Percentiles rank a stretch among this genome's conserved stretches.
Conservation (phyloP, 176 grass and related monocot species). For the sorghum (Sorghum bicolor) region Sorghum_bicolor_NCBIv3 NC_012870.2:15564501-15565000, state of each 20-base stretch:
- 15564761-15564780: not conserved
- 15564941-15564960: not conserved
- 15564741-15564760: constrained; percentile 6
- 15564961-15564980: not conserved
- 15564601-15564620: not conserved
- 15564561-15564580: constrained; percentile 46
- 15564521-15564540: constrained; percentile 27
- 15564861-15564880: not conserved
- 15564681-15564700: constrained; percentile 23
- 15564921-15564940: not conserved
- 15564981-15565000: not conserved
- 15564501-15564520: constrained; percentile 39
- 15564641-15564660: not conserved
- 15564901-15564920: not conserved
- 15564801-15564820: not conserved
- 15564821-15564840: not conserved
- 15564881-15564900: not conserved
- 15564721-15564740: constrained; percentile 2
- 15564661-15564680: not conserved
- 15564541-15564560: constrained; percentile 7
- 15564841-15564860: not conserved
- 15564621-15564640: not conserved
- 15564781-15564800: not conserved
- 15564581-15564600: not conserved
- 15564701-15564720: not conserved